Base-by-base conservation (phyloP, 2,329 filamentous ascomycete genomes). In the Lecanosticta acicola region DNA sequence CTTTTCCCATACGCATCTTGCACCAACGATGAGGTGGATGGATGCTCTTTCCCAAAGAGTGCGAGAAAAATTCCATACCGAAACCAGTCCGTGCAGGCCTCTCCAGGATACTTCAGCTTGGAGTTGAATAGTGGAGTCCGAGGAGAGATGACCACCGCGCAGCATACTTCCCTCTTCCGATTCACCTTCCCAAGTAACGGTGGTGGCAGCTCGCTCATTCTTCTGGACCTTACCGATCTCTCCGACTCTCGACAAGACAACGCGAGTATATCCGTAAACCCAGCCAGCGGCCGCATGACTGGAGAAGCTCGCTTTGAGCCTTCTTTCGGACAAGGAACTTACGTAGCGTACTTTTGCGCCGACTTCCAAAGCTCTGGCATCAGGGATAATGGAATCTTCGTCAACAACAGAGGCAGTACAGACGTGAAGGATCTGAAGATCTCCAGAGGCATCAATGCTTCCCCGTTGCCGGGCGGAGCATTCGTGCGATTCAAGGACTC, bases 1-100 rank as follows among this genome's bases (percentile, higher is more conserved):
- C 70, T 87, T 1, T 87, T 87, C 51, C 74, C 83, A 0, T 83
- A 85, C 51, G 67, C 75, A 2, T 69, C 71, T 33, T 88, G 84
- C 51, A 70, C 73, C 0, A 72, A 68, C 14, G 77, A 84, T 48
- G 75, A 81, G 32, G 65, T 87, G 39, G 71, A 85, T 55, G 68
- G 70, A 8, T 83, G 80, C 66, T 65, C 67, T 33, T 83, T 75
- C 52, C 67, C 72, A 5, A 74, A 76, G 33, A 63, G 62, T n/a
- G 61, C 69, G 13, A 70, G 80, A 45, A 68, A 71, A 29, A 70
- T 72, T 1, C 61, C 64, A 7, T 76, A 77, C 43, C 67, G 71
- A 36, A 70, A 71, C 4, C 68, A 68, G 35, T 76, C 76, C 2
- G 67, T 78, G 13, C 61, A 67, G 19, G 78, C 80, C 5, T 68